Evolutionary conservation across 495 filamentous ascomycete species (phyloP), one percentile per base, ranked within the genome.

Genomic region (Podospora conica): DNA sequence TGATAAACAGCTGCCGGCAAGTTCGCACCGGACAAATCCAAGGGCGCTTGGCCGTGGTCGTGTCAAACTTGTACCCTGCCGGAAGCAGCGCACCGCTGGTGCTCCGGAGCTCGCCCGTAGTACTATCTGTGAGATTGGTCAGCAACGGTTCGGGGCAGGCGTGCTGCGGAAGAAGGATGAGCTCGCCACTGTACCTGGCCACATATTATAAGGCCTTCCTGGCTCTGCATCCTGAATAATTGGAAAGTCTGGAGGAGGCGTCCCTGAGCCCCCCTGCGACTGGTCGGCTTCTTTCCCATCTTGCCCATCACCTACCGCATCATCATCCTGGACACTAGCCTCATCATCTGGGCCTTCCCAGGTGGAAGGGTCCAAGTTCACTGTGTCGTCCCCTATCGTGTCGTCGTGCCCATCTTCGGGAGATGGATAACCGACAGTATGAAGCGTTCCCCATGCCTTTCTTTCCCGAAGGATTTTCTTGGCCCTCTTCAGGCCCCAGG

Each of bases 21-120:
- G 61, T 69, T 5, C 70, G 70, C 3, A 74, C 55, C 1, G 74
- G 72, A 28, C 74, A 75, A 10, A 69, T 55, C 72, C 72, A 75
- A 9, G 65, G 65, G 11, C 65, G 65, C 3, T 55, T 61, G 10
- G 58, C 55, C 15, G 58, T 33, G 3, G 60, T 69, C 6, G 20
- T 28, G 29, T 70, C 64, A 27, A 71, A 22, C 21, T 58, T 25
- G 58, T 75, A 75, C 6, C 73, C 74, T 54, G 65, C 48, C 15
- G 74, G 73, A 18, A 76, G 59, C 28, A 76, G 21, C 0, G 68
- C 66, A 12, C 74, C 74, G 7, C 9, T 10, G 2, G 64, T 28
- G 7, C 57, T 9, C 0, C 9, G 12, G 15, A 70, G 66, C 9
- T 58, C n/a, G 5, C 69, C 72, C 1, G 56, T 66, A 1, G 56